These are phyloP conservation scores for Fusarium drepaniforme DNA, from an alignment of 2,329 filamentous ascomycete genomes.

Conservation along the genomic window DNA sequence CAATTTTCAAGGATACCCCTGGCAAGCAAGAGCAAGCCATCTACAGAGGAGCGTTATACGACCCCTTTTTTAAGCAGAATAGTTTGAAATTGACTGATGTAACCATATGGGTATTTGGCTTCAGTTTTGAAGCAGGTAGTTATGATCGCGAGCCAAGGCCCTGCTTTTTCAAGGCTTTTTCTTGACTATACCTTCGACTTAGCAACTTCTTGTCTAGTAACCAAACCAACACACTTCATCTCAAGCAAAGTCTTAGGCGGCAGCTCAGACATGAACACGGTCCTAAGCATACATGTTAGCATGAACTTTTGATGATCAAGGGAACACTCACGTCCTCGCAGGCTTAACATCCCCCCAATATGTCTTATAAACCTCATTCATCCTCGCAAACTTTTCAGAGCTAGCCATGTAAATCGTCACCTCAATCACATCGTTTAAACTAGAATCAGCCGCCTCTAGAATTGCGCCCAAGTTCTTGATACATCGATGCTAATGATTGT, in stretches of 20 bases:
- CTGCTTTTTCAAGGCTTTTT: not conserved
- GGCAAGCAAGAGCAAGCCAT: not conserved
- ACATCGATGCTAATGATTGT: not conserved
- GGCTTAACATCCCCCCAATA: not conserved
- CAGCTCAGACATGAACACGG: not conserved
- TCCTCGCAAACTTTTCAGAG: not conserved
- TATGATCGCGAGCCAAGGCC: not conserved
- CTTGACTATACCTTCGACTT: not conserved
- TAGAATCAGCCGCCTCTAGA: not conserved
- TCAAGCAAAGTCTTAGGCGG: not conserved
- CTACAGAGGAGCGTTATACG: rapidly evolving
- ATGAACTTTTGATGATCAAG: too few relatives aligned
- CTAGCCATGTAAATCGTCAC: not conserved
- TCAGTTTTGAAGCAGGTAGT: not conserved
- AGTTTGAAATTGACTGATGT: not conserved
- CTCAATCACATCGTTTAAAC: not conserved
- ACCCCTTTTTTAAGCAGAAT: not conserved
- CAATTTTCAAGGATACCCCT: not conserved
- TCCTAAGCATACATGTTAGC: not conserved
- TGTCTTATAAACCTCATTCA: not conserved
- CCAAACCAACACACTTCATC: not conserved
- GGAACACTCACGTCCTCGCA: not conserved
- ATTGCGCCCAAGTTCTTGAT: not conserved
- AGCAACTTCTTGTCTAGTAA: not conserved
- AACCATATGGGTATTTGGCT: not conserved